Base-by-base conservation (phyloP, 371 early-diverging fungal genomes). In the Cokeromyces recurvatus region DNA sequence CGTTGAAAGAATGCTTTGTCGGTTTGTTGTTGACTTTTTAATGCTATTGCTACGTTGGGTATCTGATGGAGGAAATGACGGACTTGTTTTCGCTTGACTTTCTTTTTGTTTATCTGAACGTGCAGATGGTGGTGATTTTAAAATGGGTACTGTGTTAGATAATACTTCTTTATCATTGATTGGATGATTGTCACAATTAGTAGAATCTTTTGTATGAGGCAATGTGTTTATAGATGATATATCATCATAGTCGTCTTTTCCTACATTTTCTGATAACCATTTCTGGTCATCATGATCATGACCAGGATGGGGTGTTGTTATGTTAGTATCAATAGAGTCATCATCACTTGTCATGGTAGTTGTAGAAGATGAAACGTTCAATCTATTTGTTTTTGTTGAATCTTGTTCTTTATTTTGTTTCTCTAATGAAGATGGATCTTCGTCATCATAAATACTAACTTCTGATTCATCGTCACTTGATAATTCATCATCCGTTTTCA, bases 401-500 rank as follows among this genome's bases (percentile, higher is more conserved):
- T 27, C 29, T n/a, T n/a, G n/a, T n/a, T n/a, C n/a, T n/a, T n/a
- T n/a, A n/a, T n/a, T n/a, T n/a, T n/a, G n/a, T n/a, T n/a, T n/a
- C n/a, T n/a, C 29, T 8, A 29, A 8, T 29, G 29, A 29, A 29
- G 36, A 39, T 25, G 46, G 44, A 15, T 53, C 53, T 45, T 53
- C 57, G 20, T 60, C 62, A 36, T 56, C 52, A 50, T 45, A 41
- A 15, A 21, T 48, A 21, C 2, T 36, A 7, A n/a, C n/a, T 10
- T n/a, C n/a, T n/a, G n/a, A n/a, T n/a, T n/a, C n/a, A n/a, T n/a
- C n/a, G n/a, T n/a, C n/a, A n/a, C n/a, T n/a, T n/a, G n/a, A n/a
- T n/a, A n/a, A n/a, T 32, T 72, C 73, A 47, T 72, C 69, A 46
- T 72, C 73, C 16, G 73, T 66, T 43, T 58, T 59, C 7, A 72